phyloP scores from a whole-genome alignment of 768 basidiomycete genomes.

The Rhodosporidiobolus odoratus region DNA sequence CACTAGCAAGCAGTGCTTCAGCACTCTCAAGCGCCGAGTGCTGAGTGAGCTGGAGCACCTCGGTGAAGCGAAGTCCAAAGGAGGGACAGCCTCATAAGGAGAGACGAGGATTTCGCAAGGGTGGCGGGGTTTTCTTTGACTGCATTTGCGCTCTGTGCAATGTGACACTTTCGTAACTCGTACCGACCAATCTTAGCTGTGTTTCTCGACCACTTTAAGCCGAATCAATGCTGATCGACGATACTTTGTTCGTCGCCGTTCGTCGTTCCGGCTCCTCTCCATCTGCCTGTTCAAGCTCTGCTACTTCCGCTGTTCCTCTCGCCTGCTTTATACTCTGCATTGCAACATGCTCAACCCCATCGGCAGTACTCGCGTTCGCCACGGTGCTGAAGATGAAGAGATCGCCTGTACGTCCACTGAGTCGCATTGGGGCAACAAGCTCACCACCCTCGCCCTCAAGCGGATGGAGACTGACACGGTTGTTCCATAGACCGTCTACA shows the following conservation, averaged over 20 bases:
- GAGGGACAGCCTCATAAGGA: too few species aligned
- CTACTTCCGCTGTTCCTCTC: neutral
- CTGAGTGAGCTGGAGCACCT: too few species aligned
- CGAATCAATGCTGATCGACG: too few species aligned
- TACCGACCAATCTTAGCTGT: too few species aligned
- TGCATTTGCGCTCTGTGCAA: too few species aligned
- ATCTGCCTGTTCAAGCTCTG: neutral
- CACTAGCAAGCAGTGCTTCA: neutral
- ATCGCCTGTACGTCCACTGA: conserved; percentile 1
- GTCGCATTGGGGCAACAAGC: neutral
- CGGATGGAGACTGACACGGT: neutral
- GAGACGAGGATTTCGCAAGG: too few species aligned
- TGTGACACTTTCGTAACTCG: too few species aligned
- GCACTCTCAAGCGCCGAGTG: neutral
- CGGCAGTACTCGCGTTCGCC: neutral
- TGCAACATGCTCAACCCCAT: conserved; percentile 2
- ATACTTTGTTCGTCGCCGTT: too few species aligned
- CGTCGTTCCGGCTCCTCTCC: neutral
- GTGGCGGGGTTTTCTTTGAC: too few species aligned
- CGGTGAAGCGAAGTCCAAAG: too few species aligned
- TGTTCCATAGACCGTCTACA: conserved; percentile 15
- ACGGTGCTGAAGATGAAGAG: conserved; percentile 21
- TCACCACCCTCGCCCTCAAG: neutral
- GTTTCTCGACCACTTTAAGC: too few species aligned
- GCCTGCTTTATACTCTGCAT: neutral